Evolutionary conservation across 108 stramenopile species (phyloP).

Genomic region (Parietichytrium sp.): DNA sequence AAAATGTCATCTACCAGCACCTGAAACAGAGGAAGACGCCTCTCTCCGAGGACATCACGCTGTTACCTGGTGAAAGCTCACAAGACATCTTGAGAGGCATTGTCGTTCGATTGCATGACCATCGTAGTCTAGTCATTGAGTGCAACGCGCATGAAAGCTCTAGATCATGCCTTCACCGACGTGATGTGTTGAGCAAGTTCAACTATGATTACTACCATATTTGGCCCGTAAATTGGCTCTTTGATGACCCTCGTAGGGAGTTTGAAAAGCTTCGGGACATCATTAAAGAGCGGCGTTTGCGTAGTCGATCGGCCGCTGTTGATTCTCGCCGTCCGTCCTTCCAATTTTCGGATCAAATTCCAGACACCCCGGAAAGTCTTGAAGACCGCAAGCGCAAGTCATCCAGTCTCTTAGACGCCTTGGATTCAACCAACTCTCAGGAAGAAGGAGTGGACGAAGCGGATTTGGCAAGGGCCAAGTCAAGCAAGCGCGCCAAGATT

Average conservation of each 20-base stretch:
- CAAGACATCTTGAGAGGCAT: constrained; percentile 10
- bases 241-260: constrained; percentile 9
- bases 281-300: too few relatives aligned
- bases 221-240: constrained; percentile 25
- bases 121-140: background rate
- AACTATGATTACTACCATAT: constrained; percentile 11
- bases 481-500: too few relatives aligned
- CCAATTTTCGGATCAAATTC: too few relatives aligned
- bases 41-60: too few relatives aligned
- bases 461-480: too few relatives aligned
- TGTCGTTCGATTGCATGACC: background rate
- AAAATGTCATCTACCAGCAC: background rate
- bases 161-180: background rate
- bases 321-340: too few relatives aligned
- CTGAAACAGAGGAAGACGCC: background rate
- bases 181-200: background rate
- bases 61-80: background rate
- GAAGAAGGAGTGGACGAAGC: too few relatives aligned
- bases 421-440: too few relatives aligned
- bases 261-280: background rate
- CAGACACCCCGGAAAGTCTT: too few relatives aligned
- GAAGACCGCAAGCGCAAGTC: too few relatives aligned
- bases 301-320: too few relatives aligned
- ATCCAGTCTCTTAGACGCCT: too few relatives aligned
- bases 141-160: constrained; percentile 13